phyloP scores from a whole-genome alignment of 2,329 filamentous ascomycete species.

The Purpureocillium lavendulum region DNA sequence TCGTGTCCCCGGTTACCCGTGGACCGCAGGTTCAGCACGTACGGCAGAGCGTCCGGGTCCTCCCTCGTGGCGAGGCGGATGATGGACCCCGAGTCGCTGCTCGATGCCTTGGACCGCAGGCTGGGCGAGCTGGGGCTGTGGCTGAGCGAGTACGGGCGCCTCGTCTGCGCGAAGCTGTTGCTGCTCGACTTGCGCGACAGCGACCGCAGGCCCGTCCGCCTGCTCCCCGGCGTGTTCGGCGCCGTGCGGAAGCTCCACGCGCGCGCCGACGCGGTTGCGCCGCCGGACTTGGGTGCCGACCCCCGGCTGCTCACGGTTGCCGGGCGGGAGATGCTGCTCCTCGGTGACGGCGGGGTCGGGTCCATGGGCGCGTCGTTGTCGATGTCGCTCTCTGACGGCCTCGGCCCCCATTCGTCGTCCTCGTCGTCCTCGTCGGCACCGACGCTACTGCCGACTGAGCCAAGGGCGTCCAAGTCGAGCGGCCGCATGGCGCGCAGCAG shows the following conservation, averaged over 20 bases:
- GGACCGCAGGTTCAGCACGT: conserved; percentile 25
- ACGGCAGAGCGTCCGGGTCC: conserved; percentile 23
- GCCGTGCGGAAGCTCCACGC: conserved; percentile 42
- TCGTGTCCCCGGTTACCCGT: conserved; percentile 9
- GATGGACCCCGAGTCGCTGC: conserved; percentile 31
- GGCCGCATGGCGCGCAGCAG: conserved; percentile 68
- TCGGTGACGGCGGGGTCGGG: conserved; percentile 31
- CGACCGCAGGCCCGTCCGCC: conserved; percentile 16
- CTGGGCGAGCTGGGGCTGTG: conserved; percentile 28
- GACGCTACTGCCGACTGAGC: conserved; percentile 3
- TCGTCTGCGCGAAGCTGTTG: conserved; percentile 33
- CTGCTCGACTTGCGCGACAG: conserved; percentile 27
- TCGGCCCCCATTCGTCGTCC: conserved; percentile 12
- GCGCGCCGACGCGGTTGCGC: conserved; percentile 32
- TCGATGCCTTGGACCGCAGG: conserved; percentile 27
- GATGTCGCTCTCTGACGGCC: conserved; percentile 30
- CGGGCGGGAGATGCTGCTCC: conserved; percentile 19
- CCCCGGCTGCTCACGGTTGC: conserved; percentile 21
- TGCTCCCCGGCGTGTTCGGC: conserved; percentile 43
- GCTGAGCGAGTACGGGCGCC: conserved; percentile 28
- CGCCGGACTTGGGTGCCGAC: conserved; percentile 17
- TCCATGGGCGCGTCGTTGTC: conserved; percentile 37
- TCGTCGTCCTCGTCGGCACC: conserved; percentile 13
- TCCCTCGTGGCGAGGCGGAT: conserved; percentile 37
- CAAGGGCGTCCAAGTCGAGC: conserved; percentile 46